Conservation (phyloP, 352 stramenopile genomes). For the Phytophthora quininea region DNA sequence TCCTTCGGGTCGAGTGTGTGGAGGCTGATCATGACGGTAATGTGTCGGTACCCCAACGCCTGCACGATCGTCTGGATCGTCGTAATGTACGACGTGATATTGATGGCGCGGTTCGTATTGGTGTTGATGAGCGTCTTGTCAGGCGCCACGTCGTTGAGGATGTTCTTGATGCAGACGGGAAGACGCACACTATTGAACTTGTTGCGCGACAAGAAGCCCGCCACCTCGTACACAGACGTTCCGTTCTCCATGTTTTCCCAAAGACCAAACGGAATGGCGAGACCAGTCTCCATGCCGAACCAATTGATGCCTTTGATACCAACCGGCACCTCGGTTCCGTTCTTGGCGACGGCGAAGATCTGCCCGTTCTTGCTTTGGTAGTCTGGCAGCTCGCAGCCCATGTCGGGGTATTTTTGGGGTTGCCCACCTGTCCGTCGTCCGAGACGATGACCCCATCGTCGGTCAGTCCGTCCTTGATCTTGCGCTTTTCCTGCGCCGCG, state of each 20-base stretch:
- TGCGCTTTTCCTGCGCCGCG: slow-evolving; percentile 23
- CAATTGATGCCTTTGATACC: slow-evolving; percentile 75
- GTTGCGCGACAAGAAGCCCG: slow-evolving; percentile 65
- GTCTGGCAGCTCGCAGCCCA: slow-evolving; percentile 58
- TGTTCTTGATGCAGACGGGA: slow-evolving; percentile 59
- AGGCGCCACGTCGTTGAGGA: slow-evolving; percentile 49
- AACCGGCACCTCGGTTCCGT: slow-evolving; percentile 61
- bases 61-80: slow-evolving; percentile 63
- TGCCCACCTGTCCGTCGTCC: slow-evolving; percentile 59
- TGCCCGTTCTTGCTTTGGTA: slow-evolving; percentile 69
- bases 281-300: slow-evolving; percentile 80
- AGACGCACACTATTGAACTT: slow-evolving; percentile 79
- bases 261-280: slow-evolving; percentile 65
- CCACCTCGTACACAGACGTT: slow-evolving; percentile 69
- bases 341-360: slow-evolving; percentile 49
- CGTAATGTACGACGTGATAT: slow-evolving; percentile 72
- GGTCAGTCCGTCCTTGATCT: slow-evolving; percentile 50
- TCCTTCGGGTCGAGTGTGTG: slow-evolving; percentile 57
- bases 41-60: slow-evolving; percentile 63
- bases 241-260: slow-evolving; percentile 78
- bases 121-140: slow-evolving; percentile 63
- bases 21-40: slow-evolving; percentile 74
- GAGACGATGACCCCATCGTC: slow-evolving; percentile 42
- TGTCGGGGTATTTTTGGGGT: slow-evolving; percentile 64
- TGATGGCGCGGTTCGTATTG: slow-evolving; percentile 73